Evolutionary conservation across 208 protist genomes (phyloP).

Genomic region (Wallacemonas rigidus): DNA sequence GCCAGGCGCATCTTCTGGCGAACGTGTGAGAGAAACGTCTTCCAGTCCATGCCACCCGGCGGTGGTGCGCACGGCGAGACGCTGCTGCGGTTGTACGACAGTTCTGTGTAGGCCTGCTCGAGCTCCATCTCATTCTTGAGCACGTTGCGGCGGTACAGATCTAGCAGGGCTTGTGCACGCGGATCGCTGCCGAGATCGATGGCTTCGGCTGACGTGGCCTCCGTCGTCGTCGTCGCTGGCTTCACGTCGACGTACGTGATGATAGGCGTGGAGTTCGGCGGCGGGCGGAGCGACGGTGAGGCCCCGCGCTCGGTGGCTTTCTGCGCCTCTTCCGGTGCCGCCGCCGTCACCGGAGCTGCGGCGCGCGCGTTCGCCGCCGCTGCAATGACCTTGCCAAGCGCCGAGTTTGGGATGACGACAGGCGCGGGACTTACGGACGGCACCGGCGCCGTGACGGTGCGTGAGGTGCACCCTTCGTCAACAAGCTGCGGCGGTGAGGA

Average conservation of each 20-base stretch:
- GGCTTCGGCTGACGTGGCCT: background rate
- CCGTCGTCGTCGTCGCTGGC: background rate
- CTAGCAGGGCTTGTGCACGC: constrained; percentile 11
- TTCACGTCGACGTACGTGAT: constrained; percentile 20
- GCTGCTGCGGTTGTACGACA: constrained; percentile 30
- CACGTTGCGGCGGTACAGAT: constrained; percentile 17
- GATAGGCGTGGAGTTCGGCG: constrained; percentile 13
- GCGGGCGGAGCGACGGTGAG: constrained; percentile 23
- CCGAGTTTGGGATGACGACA: constrained; percentile 4
- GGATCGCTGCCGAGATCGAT: constrained; percentile 10
- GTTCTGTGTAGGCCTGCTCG: constrained; percentile 37
- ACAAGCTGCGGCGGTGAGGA: no score
- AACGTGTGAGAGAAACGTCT: constrained; percentile 24
- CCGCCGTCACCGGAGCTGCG: background rate
- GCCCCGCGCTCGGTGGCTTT: constrained; percentile 6
- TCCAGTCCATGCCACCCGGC: constrained; percentile 26
- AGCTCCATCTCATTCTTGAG: constrained; percentile 20
- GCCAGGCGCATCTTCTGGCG: constrained; percentile 11
- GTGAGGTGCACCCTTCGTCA: background rate
- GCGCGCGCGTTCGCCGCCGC: background rate
- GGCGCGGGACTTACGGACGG: constrained; percentile 11
- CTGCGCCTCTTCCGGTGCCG: no score
- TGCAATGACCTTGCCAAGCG: background rate
- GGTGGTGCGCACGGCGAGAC: constrained; percentile 25
- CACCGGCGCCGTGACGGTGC: background rate